These are phyloP conservation scores for Suhomyces taliae DNA, from an alignment of 1,139 yeast genomes.

Conservation along the genomic window DNA sequence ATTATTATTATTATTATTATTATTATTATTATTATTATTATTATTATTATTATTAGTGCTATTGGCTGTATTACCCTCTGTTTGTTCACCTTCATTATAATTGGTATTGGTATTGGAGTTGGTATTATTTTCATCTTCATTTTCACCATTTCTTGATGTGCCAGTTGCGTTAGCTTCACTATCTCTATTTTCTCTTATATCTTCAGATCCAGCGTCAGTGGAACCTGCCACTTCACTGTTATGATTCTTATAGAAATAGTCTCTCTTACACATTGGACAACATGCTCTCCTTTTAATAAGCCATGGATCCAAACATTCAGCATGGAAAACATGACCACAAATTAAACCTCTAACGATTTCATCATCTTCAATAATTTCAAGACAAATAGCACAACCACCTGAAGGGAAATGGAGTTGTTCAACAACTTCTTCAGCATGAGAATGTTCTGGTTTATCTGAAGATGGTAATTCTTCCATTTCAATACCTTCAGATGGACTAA, in stretches of 20 bases:
- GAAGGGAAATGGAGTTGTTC: slow-evolving; percentile 56
- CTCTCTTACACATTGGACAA: slow-evolving; percentile 84
- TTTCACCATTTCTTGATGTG: slow-evolving; percentile 10
- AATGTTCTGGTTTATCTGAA: slow-evolving; percentile 1
- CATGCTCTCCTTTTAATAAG: slow-evolving; percentile 71
- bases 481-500: slow-evolving; percentile 1
- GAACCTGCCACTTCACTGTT: not conserved
- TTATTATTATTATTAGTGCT: slow-evolving; percentile 10
- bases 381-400: slow-evolving; percentile 81
- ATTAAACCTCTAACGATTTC: slow-evolving; percentile 70
- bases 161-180: not conserved
- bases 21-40: slow-evolving; percentile 1
- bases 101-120: no score
- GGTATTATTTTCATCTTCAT: slow-evolving; percentile 17
- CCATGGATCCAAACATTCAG: slow-evolving; percentile 84
- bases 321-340: slow-evolving; percentile 85
- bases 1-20: no score
- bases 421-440: slow-evolving; percentile 9
- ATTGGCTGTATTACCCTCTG: no score
- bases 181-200: not conserved
- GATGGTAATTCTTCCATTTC: slow-evolving; percentile 2
- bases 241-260: slow-evolving; percentile 50
- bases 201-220: not conserved
- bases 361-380: slow-evolving; percentile 61
- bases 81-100: slow-evolving; percentile 8